phyloP scores from a whole-genome alignment of 495 filamentous ascomycete genomes.

The Neurospora pannonica region DNA sequence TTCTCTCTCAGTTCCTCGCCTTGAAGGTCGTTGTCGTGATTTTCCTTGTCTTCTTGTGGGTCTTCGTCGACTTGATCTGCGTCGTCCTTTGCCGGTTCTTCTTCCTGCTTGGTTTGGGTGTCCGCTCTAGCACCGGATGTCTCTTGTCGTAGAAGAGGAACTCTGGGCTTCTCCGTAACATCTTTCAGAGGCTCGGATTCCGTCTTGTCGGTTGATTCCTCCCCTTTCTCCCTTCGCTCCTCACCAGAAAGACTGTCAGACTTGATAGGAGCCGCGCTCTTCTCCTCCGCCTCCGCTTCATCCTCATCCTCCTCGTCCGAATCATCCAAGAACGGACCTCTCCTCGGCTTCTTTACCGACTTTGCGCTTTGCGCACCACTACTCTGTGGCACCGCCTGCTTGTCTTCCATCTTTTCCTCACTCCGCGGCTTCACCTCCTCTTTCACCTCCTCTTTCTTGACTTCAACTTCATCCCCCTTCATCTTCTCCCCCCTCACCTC shows the following conservation, averaged over 20 bases:
- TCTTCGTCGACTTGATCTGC: slow-evolving; percentile 46
- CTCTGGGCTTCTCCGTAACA: background rate
- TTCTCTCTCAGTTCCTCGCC: slow-evolving; percentile 57
- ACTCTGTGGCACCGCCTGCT: background rate
- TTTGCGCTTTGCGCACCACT: background rate
- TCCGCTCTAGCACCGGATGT: slow-evolving; percentile 8
- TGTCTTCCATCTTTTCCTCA: slow-evolving; percentile 3
- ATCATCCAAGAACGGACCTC: slow-evolving; percentile 24
- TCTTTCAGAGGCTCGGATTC: background rate
- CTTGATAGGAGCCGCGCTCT: background rate
- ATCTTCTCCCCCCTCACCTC: background rate
- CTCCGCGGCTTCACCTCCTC: background rate
- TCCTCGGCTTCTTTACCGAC: slow-evolving; percentile 9
- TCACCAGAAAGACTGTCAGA: background rate
- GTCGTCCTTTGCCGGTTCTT: slow-evolving; percentile 43
- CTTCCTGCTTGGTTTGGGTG: background rate
- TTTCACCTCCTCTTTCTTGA: background rate
- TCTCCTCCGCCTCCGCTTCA: slow-evolving; percentile 6
- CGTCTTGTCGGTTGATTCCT: background rate
- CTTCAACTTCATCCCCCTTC: background rate
- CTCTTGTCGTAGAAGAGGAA: slow-evolving; percentile 12
- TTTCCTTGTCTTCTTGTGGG: slow-evolving; percentile 20
- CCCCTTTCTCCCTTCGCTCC: slow-evolving; percentile 2
- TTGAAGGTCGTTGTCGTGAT: slow-evolving; percentile 34
- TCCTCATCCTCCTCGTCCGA: slow-evolving; percentile 10